Conservation (phyloP, 345 rosid species). For the Linum lewisii region DNA sequence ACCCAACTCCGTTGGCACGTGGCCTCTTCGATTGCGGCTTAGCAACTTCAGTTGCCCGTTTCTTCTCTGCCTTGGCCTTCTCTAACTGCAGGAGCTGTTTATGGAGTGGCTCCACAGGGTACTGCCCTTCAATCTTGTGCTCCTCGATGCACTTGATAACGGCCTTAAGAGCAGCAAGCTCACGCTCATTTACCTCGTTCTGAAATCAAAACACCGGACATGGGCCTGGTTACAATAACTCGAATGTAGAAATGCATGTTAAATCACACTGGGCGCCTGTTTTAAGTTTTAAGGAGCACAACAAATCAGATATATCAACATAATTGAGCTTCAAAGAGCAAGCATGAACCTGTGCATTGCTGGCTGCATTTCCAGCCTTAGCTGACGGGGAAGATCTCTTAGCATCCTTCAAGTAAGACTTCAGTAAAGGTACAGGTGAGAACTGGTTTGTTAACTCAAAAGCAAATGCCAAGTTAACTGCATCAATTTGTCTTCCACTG, state of each 20-base stretch:
- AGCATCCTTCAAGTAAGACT: slow-evolving; percentile 77
- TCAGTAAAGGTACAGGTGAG: slow-evolving; percentile 68
- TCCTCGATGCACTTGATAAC: slow-evolving; percentile 95
- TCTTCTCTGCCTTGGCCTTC: slow-evolving; percentile 93
- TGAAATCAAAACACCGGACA: slow-evolving; percentile 17
- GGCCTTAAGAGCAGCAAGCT: slow-evolving; percentile 70
- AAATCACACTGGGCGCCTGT: no score
- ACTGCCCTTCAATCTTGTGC: slow-evolving; percentile 81
- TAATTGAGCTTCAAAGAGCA: not conserved
- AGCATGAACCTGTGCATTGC: slow-evolving; percentile 46
- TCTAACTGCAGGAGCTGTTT: slow-evolving; percentile 66
- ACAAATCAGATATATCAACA: not conserved
- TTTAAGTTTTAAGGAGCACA: no score
- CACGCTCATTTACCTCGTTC: slow-evolving; percentile 80
- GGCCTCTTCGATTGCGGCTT: slow-evolving; percentile 95
- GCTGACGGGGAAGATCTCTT: slow-evolving; percentile 53
- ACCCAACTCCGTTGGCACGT: slow-evolving; percentile 56
- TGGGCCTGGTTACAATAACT: not conserved
- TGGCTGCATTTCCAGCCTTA: slow-evolving; percentile 49
- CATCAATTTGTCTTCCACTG: slow-evolving; percentile 94
- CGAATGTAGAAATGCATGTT: no score
- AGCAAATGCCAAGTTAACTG: slow-evolving; percentile 93
- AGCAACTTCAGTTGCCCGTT: slow-evolving; percentile 66
- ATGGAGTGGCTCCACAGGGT: slow-evolving; percentile 59
- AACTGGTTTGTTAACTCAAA: slow-evolving; percentile 80